Base-by-base conservation (phyloP, 306 rosid genomes). In the Vigna reflexopilosa region DNA sequence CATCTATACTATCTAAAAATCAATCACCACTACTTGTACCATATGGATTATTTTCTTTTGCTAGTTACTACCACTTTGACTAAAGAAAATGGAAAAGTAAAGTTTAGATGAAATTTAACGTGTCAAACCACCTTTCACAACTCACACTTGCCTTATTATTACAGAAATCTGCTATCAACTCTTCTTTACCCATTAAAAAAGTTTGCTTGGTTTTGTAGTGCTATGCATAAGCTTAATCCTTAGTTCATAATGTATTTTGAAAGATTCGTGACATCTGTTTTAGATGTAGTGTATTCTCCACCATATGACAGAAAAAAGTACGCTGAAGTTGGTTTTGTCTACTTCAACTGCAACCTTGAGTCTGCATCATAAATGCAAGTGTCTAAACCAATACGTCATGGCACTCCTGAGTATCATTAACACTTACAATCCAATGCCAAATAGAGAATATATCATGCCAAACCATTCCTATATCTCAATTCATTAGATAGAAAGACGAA, bases 371-470 rank as follows among this genome's bases (percentile, higher is more conserved):
- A 4, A 24, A 22, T 6, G 20, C 30, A 13, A 5, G 67, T 34
- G 26, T 4, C 47, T 42, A 67, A 66, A 17, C 32, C 10, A 19
- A 40, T 40, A 67, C 55, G 1, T 44, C 55, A 20, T 67, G 72
- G 72, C 44, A 38, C 30, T 40, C 70, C 28, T 66, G 69, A 73
- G 54, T 12, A 52, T 36, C 63, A 42, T 72, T 12, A 52, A 36
- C 63, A 42, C 45, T 22, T 44, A 71, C 45, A 77, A 69, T 36
- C 75, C 74, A 19, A 67, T 73, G 83, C 81, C 71, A 65, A 76
- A 58, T 71, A 80, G 28, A 50, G 74, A 84, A 86, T 44, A 59
- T 72, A 75, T 76, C 65, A 64, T 78, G 77, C 74, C 85, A 64
- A 79, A 82, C 83, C 72, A 82, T 66, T 45, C 76, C 76, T 69